phyloP scores from a whole-genome alignment of 2,329 filamentous ascomycete species.

The Penicillium sp. region DNA sequence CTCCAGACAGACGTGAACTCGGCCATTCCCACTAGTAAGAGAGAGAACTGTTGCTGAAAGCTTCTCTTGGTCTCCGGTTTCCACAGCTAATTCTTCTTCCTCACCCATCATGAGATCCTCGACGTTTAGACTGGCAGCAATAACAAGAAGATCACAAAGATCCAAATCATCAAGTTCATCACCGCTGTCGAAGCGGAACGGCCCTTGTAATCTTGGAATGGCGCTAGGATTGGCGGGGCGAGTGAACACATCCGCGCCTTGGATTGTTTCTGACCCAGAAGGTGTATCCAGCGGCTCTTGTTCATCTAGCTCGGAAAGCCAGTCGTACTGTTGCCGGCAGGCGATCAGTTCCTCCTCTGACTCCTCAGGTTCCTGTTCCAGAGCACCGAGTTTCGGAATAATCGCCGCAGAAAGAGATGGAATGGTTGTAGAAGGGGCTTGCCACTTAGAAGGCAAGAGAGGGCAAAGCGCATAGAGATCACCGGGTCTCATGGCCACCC shows the following conservation, averaged over 20 bases:
- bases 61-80: constrained; percentile 47
- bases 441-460: constrained; percentile 82
- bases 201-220: constrained; percentile 61
- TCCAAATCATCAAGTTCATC: constrained; percentile 53
- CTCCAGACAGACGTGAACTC: constrained; percentile 59
- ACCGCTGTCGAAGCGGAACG: constrained; percentile 53
- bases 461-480: constrained; percentile 93
- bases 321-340: constrained; percentile 56
- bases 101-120: constrained; percentile 52
- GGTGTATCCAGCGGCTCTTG: constrained; percentile 48
- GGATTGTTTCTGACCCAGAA: constrained; percentile 36
- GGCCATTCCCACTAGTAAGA: constrained; percentile 53
- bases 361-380: constrained; percentile 41
- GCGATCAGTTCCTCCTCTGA: constrained; percentile 46
- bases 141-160: constrained; percentile 59
- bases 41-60: constrained; percentile 58
- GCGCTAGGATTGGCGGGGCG: constrained; percentile 54
- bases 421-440: constrained; percentile 70
- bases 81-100: constrained; percentile 44
- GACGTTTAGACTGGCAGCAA: constrained; percentile 51
- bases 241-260: constrained; percentile 52
- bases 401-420: constrained; percentile 81
- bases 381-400: constrained; percentile 62
- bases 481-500: constrained; percentile 91
- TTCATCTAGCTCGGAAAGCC: constrained; percentile 56